Conservation (phyloP, 176 grass and related monocot genomes). For the sorghum (Sorghum bicolor) region Sorghum_bicolor_NCBIv3 NC_012872.2:69278501-69279000, state of each 20-base stretch:
- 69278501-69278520: not conserved
- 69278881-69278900: not conserved
- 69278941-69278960: not conserved
- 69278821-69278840: not conserved
- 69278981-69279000: not conserved
- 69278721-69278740: not conserved
- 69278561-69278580: slow-evolving; percentile 50
- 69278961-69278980: too few relatives aligned
- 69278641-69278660: not conserved
- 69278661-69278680: slow-evolving; percentile 7
- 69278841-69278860: not conserved
- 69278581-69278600: slow-evolving; percentile 5
- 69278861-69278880: not conserved
- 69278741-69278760: not conserved
- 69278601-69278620: slow-evolving; percentile 14
- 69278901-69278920: not conserved
- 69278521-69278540: slow-evolving; percentile 30
- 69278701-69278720: not conserved
- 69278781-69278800: not conserved
- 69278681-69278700: slow-evolving; percentile 14
- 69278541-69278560: slow-evolving; percentile 30
- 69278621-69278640: not conserved
- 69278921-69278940: not conserved
- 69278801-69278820: not conserved
- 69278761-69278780: not conserved